phyloP scores from a whole-genome alignment of 2,329 filamentous ascomycete genomes.

The Exutisphaerella laricina region DNA sequence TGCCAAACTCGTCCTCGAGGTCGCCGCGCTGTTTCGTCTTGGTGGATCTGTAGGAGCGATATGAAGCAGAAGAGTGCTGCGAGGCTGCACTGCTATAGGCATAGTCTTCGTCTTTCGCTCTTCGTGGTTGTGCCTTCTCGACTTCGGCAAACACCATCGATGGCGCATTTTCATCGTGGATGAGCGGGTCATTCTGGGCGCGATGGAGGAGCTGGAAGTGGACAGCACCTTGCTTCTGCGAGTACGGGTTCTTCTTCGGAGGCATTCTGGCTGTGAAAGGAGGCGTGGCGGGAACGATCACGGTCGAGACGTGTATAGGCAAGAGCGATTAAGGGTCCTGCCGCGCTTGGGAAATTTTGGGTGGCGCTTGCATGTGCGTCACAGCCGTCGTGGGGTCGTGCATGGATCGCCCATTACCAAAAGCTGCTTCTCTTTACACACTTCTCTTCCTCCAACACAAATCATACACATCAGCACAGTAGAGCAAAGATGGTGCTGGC shows the following conservation, averaged over 20 bases:
- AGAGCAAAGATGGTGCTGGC: slow-evolving; percentile 59
- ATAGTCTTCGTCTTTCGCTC: slow-evolving; percentile 24
- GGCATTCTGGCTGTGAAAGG: slow-evolving; percentile 56
- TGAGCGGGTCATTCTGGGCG: slow-evolving; percentile 93
- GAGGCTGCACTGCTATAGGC: slow-evolving; percentile 26
- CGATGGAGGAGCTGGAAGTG: slow-evolving; percentile 94
- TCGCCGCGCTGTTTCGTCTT: slow-evolving; percentile 55
- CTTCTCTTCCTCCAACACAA: too few relatives aligned
- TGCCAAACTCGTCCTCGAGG: slow-evolving; percentile 67
- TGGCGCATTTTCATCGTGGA: slow-evolving; percentile 83
- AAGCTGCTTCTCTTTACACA: slow-evolving; percentile 7
- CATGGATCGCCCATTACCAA: slow-evolving; percentile 11
- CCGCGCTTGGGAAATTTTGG: slow-evolving; percentile 6
- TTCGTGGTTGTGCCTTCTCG: slow-evolving; percentile 19
- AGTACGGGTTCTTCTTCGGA: slow-evolving; percentile 66
- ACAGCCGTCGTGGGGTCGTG: slow-evolving; percentile 5
- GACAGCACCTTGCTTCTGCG: slow-evolving; percentile 80
- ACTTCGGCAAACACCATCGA: slow-evolving; percentile 83
- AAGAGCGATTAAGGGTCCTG: background rate
- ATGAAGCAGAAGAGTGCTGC: slow-evolving; percentile 31
- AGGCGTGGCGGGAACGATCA: too few relatives aligned
- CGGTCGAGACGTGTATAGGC: background rate
- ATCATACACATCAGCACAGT: slow-evolving; percentile 2
- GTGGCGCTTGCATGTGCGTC: slow-evolving; percentile 9
- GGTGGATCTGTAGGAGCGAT: slow-evolving; percentile 21